Evolutionary conservation across 2,329 filamentous ascomycete species (phyloP), one percentile per base, ranked within the genome.

Genomic region (Trichophaea hybrida): DNA sequence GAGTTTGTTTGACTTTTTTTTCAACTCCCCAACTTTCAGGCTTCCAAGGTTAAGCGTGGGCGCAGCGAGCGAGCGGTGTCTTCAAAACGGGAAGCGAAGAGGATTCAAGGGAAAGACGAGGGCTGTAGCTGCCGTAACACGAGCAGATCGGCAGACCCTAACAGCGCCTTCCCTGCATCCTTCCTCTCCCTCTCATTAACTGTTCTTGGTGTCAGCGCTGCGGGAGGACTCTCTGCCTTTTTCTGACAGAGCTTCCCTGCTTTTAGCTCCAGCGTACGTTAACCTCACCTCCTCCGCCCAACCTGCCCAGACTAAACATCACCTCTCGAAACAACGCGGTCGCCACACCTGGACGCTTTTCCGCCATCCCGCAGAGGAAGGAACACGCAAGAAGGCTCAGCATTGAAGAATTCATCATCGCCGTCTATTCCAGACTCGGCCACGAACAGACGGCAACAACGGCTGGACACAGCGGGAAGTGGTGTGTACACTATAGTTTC

Each of bases 401-500:
- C 10, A 35, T 12, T n/a, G 13, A 35, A 32, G 50, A 32, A 35
- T 53, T 32, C n/a, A 33, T 53, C 50, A 53, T 35, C 50, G 6
- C 33, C 50, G n/a, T 12, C 44, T 53, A 34, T 53, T n/a, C 31
- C n/a, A n/a, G 37, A 53, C 31, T 35, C 50, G 24, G 50, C 50
- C 34, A 53, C 50, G 34, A 53, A 32, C 50, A 53, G 32, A 53
- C 24, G 50, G 50, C 50, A 53, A 35, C 6, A 46, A 37, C 50
- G 50, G 50, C 32, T 53, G 13, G 32, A 34, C 50, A 53, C 50
- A 53, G 50, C 50, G 50, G 50, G 34, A 53, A 51, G 48, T 32
- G 48, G 48, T 51, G 48, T 32, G 31, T n/a, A 33, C 37, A 32
- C 13, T 12, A n/a, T 34, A n/a, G 44, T 12, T 49, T 15, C 44